These are phyloP conservation scores for Casaregolazyma suthepensis DNA, from an alignment of 1,139 yeast genomes.

Conservation along the genomic window DNA sequence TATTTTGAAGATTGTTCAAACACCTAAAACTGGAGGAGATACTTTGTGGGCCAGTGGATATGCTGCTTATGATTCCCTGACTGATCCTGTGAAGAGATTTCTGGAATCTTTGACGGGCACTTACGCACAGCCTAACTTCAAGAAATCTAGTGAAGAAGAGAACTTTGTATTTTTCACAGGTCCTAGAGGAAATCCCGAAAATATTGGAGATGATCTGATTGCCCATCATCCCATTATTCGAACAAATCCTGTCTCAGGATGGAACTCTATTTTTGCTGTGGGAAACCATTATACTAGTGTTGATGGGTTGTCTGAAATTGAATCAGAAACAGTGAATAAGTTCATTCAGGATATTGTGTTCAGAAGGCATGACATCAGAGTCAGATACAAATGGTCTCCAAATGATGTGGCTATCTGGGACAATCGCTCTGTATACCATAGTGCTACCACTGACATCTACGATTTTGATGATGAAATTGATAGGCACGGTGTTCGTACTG, in stretches of 20 bases:
- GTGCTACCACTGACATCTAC: slow-evolving; percentile 42
- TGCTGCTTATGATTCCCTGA: slow-evolving; percentile 46
- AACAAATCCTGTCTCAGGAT: slow-evolving; percentile 50
- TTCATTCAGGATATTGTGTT: slow-evolving; percentile 40
- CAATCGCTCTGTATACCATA: slow-evolving; percentile 47
- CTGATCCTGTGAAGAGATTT: slow-evolving; percentile 43
- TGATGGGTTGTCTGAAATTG: slow-evolving; percentile 42
- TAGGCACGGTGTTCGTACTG: slow-evolving; percentile 56
- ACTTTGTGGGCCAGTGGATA: slow-evolving; percentile 47
- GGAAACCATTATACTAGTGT: slow-evolving; percentile 40
- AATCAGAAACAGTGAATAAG: slow-evolving; percentile 36
- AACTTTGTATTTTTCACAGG: slow-evolving; percentile 33
- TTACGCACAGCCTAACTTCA: slow-evolving; percentile 42
- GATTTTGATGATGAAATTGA: slow-evolving; percentile 47
- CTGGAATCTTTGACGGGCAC: slow-evolving; percentile 46
- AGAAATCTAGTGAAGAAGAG: slow-evolving; percentile 34
- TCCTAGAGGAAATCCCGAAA: slow-evolving; percentile 33
- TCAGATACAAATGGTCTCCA: slow-evolving; percentile 50
- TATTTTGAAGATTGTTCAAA: slow-evolving; percentile 42
- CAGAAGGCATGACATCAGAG: slow-evolving; percentile 46
- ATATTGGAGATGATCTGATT: slow-evolving; percentile 25
- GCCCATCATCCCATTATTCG: slow-evolving; percentile 44
- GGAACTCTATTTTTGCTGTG: slow-evolving; percentile 46
- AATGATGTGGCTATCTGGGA: slow-evolving; percentile 55
- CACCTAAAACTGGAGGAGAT: slow-evolving; percentile 46